Conservation (phyloP, 2,329 filamentous ascomycete genomes). For the Neobulgaria alba region DNA sequence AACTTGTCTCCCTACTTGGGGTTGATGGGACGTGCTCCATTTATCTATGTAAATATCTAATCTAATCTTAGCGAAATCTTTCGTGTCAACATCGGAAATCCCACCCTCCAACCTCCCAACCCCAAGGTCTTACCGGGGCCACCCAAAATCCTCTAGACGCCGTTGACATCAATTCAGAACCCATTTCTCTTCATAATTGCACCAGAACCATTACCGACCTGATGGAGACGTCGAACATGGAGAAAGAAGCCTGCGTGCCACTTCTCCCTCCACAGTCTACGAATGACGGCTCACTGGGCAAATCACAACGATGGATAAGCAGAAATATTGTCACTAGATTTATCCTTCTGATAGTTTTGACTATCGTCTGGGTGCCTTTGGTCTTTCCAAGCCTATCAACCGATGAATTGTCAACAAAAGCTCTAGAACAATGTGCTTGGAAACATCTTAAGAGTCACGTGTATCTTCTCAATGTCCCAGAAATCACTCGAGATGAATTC, state of each 20-base stretch:
- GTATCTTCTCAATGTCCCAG: constrained; percentile 15
- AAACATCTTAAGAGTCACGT: constrained; percentile 11
- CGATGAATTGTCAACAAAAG: neutral
- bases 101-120: neutral
- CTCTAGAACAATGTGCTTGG: constrained; percentile 14
- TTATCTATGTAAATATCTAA: too few relatives aligned
- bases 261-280: neutral
- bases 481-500: constrained; percentile 17
- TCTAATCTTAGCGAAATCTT: too few relatives aligned
- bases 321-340: neutral
- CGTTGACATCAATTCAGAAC: too few relatives aligned
- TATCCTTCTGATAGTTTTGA: neutral
- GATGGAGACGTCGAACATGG: neutral
- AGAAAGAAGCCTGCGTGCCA: neutral
- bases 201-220: too few relatives aligned
- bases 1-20: too few relatives aligned
- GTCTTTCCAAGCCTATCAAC: neutral
- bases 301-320: neutral
- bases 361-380: neutral
- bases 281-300: neutral
- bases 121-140: neutral
- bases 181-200: too few relatives aligned
- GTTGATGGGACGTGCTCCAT: too few relatives aligned
- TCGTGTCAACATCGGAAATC: neutral
- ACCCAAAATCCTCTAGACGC: neutral